Conservation (phyloP, 805 yeast species). For the Hanseniaspora taiwanica region DNA sequence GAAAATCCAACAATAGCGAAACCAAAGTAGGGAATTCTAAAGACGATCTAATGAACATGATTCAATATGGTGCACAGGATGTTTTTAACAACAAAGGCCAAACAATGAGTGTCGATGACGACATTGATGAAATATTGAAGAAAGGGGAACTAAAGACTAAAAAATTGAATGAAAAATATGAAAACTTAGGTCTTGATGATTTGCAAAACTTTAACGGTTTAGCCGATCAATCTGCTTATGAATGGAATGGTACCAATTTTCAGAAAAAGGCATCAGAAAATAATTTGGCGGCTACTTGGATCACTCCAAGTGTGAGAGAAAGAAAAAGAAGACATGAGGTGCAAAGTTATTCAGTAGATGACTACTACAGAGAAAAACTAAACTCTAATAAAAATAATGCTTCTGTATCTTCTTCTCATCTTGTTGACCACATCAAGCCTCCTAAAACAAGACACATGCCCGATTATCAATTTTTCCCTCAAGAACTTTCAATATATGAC, state of each 20-base stretch:
- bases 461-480: constrained; percentile 64
- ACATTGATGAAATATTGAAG: constrained; percentile 70
- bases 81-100: constrained; percentile 48
- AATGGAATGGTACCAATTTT: constrained; percentile 84
- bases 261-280: constrained; percentile 28
- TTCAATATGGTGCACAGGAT: constrained; percentile 89
- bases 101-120: constrained; percentile 26
- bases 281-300: constrained; percentile 37
- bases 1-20: constrained; percentile 19
- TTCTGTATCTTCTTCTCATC: not conserved
- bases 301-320: constrained; percentile 44
- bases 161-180: constrained; percentile 65
- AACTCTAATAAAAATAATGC: constrained; percentile 6
- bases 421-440: constrained; percentile 26
- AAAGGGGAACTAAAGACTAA: constrained; percentile 77
- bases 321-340: constrained; percentile 60
- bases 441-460: constrained; percentile 54
- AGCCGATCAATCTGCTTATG: constrained; percentile 80
- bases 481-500: constrained; percentile 36
- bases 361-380: constrained; percentile 50
- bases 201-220: constrained; percentile 66
- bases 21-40: constrained; percentile 41
- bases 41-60: constrained; percentile 87
- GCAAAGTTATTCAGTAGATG: constrained; percentile 65
- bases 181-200: constrained; percentile 82